A percentile compares a stretch with the other conserved stretches of the same genome.
Evolutionary conservation across 495 filamentous ascomycete species (phyloP).

Genomic region (Talaromyces proteolyticus): DNA sequence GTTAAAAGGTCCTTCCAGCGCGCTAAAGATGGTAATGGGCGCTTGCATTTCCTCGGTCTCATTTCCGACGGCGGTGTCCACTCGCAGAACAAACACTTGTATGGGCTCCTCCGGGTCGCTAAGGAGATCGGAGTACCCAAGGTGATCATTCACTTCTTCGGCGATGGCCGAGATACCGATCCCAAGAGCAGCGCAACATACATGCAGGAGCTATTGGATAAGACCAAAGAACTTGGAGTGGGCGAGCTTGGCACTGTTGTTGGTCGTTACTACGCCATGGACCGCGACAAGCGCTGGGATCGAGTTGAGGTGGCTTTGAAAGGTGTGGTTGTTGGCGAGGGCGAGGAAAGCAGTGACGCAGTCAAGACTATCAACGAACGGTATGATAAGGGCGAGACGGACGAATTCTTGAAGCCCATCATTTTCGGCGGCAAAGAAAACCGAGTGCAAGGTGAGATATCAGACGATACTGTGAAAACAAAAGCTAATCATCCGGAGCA

Average conservation of each 20-base stretch:
- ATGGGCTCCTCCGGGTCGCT: conserved; percentile 78
- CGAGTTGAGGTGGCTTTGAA: conserved; percentile 84
- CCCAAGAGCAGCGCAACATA: conserved; percentile 85
- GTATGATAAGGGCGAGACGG: conserved; percentile 81
- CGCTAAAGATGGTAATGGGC: conserved; percentile 85
- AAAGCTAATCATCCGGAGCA: background rate
- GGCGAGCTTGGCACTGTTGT: conserved; percentile 92
- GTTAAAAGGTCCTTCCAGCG: conserved; percentile 70
- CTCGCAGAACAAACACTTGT: conserved; percentile 88
- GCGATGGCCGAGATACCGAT: conserved; percentile 95
- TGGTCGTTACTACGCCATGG: conserved; percentile 97
- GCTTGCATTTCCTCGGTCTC: conserved; percentile 85
- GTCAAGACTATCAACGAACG: conserved; percentile 81
- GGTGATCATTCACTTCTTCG: conserved; percentile 98
- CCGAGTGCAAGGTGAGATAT: conserved; percentile 67
- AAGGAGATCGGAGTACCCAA: conserved; percentile 82
- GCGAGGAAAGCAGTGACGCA: conserved; percentile 76
- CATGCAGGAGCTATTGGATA: conserved; percentile 76
- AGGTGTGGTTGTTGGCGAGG: conserved; percentile 78
- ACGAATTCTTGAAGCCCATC: conserved; percentile 98
- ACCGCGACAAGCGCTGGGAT: conserved; percentile 99
- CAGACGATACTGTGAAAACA: background rate
- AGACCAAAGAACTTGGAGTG: conserved; percentile 73
- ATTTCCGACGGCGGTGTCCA: conserved; percentile 96
- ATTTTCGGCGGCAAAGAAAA: conserved; percentile 81